These are phyloP conservation scores for Wickerhamiella slavikovae DNA, from an alignment of 805 yeast genomes.

Conservation along the genomic window DNA sequence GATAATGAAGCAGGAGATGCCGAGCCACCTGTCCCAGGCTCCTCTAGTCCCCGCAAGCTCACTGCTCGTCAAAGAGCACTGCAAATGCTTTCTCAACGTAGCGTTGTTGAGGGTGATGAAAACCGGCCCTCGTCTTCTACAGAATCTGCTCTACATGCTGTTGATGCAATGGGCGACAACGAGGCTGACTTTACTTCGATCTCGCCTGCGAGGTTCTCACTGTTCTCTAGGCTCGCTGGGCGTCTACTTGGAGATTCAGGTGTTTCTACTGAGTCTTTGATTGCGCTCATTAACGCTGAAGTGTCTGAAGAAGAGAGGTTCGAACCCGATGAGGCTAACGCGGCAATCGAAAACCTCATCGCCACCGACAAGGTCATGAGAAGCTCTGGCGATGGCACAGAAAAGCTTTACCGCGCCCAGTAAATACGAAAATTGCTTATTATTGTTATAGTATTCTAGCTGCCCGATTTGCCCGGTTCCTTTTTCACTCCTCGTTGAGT, in stretches of 20 bases:
- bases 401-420: constrained; percentile 2
- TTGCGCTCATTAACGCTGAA: neutral
- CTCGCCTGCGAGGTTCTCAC: neutral
- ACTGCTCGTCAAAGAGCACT: constrained; percentile 12
- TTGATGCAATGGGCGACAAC: neutral
- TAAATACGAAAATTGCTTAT: no score
- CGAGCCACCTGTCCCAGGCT: constrained; percentile 1
- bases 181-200: neutral
- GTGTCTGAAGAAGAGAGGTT: neutral
- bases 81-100: neutral
- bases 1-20: constrained; percentile 4
- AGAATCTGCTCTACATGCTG: neutral
- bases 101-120: neutral
- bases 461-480: no score
- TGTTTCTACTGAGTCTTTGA: neutral
- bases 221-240: neutral
- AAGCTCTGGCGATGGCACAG: constrained; percentile 1
- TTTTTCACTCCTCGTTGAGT: no score
- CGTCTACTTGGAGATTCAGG: constrained; percentile 1
- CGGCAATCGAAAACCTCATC: neutral
- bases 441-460: no score
- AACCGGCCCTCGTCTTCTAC: no score
- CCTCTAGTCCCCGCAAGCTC: constrained; percentile 4
- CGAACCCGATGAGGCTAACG: neutral
- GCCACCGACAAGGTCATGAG: neutral